A percentile compares a stretch with the other conserved stretches of the same genome.
Evolutionary conservation across 495 filamentous ascomycete species (phyloP).

Genomic region (Sphaerosporella brunnea): DNA sequence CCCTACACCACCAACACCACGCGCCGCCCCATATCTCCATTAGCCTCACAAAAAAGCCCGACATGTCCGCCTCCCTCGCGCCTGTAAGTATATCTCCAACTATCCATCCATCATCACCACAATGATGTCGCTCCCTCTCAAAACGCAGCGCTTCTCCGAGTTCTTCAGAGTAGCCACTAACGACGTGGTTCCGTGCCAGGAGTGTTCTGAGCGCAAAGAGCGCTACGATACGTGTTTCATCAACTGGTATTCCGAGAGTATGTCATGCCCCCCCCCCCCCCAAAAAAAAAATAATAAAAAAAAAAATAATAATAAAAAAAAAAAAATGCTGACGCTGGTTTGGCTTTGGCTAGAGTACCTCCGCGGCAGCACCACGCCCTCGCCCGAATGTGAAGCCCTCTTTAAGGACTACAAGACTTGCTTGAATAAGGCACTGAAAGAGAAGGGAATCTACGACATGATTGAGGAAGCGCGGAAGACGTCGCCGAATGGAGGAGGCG

Average conservation of each 20-base stretch:
- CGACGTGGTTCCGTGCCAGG: slow-evolving; percentile 11
- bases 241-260: slow-evolving; percentile 69
- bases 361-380: slow-evolving; percentile 39
- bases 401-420: slow-evolving; percentile 53
- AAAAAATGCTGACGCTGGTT: not conserved
- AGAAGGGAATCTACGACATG: slow-evolving; percentile 50
- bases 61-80: slow-evolving; percentile 45
- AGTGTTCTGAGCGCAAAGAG: slow-evolving; percentile 28
- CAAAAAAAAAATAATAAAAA: too few species aligned
- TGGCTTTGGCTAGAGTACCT: slow-evolving; percentile 40
- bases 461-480: slow-evolving; percentile 49
- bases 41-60: too few species aligned
- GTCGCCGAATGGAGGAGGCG: slow-evolving; percentile 38
- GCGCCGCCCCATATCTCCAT: too few species aligned
- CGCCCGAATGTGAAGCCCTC: slow-evolving; percentile 49
- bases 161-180: slow-evolving; percentile 15
- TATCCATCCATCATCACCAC: not conserved
- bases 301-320: slow-evolving; percentile 5
- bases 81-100: slow-evolving; percentile 23
- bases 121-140: slow-evolving; percentile 16
- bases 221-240: slow-evolving; percentile 61
- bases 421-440: slow-evolving; percentile 46
- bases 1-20: too few species aligned
- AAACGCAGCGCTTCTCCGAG: slow-evolving; percentile 20
- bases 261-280: slow-evolving; percentile 10